Percentiles rank a stretch among this genome's conserved stretches.
Evolutionary conservation across 306 rosid species (phyloP).

Genomic region (Cicer chorassanicum): DNA sequence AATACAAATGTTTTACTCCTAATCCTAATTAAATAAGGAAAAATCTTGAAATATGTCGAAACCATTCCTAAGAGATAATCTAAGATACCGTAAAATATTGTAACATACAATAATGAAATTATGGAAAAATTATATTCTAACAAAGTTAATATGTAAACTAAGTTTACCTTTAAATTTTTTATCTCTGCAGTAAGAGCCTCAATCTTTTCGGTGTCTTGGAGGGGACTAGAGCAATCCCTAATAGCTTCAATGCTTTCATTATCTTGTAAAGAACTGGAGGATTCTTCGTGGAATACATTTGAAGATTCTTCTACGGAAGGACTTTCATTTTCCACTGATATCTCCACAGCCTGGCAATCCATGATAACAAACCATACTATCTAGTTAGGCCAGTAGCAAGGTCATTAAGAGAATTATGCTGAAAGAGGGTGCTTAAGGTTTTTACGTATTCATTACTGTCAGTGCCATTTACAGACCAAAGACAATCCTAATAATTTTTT

Average conservation of each 20-base stretch:
- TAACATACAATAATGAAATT: conserved; percentile 6
- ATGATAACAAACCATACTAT: conserved; percentile 50
- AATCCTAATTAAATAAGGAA: conserved; percentile 11
- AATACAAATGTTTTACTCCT: conserved; percentile 17
- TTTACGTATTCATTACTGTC: conserved; percentile 28
- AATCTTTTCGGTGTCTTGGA: conserved; percentile 47
- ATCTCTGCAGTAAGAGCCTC: conserved; percentile 63
- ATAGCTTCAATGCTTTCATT: conserved; percentile 49
- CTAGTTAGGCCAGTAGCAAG: conserved; percentile 45
- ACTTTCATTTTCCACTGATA: conserved; percentile 54
- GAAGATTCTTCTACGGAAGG: conserved; percentile 43
- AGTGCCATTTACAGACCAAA: conserved; percentile 28
- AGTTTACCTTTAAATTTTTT: conserved; percentile 65
- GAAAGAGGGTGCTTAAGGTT: conserved; percentile 31
- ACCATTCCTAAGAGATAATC: conserved; percentile 25
- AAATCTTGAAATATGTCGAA: conserved; percentile 4
- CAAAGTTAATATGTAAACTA: conserved; percentile 17
- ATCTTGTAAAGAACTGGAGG: conserved; percentile 48
- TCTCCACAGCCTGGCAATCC: conserved; percentile 53
- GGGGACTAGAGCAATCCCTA: conserved; percentile 56
- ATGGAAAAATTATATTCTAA: conserved; percentile 4
- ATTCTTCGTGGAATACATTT: conserved; percentile 47
- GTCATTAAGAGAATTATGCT: conserved; percentile 32
- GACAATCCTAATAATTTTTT: conserved; percentile 29
- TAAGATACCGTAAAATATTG: conserved; percentile 5